These are phyloP conservation scores for Spirogloea muscicola DNA, from an alignment of 139 green algal species.

Conservation along the genomic window DNA sequence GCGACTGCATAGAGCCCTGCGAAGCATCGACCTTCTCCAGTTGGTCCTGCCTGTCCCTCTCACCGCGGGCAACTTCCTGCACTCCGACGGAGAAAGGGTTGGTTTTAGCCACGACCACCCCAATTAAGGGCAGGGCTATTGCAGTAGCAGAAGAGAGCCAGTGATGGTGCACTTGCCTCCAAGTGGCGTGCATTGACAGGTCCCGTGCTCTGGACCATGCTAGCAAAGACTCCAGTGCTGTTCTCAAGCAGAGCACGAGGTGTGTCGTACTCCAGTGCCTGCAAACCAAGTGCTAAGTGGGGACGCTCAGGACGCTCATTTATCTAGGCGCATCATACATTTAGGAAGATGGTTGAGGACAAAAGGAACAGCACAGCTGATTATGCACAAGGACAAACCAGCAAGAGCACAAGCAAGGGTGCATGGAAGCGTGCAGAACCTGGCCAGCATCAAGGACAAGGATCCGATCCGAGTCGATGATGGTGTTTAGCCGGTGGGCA, in stretches of 20 bases:
- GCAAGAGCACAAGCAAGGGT: too few relatives aligned
- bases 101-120: not conserved
- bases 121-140: not conserved
- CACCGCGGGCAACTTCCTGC: conserved; percentile 18
- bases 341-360: too few relatives aligned
- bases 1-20: too few relatives aligned
- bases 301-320: too few relatives aligned
- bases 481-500: conserved; percentile 40
- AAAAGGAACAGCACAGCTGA: too few relatives aligned
- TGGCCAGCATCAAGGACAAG: conserved; percentile 38
- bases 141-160: not conserved
- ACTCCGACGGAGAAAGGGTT: not conserved
- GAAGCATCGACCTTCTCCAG: conserved; percentile 6
- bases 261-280: conserved; percentile 45
- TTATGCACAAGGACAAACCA: too few relatives aligned
- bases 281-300: too few relatives aligned
- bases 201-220: conserved; percentile 34
- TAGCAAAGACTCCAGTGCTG: conserved; percentile 6
- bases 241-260: conserved; percentile 21
- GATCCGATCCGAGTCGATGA: conserved; percentile 41
- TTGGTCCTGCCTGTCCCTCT: conserved; percentile 3
- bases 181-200: conserved; percentile 31
- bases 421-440: too few relatives aligned
- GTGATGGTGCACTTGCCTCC: not conserved
- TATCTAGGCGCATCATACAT: too few relatives aligned